Evolutionary conservation across 768 basidiomycete genomes (phyloP).

Genomic region (Mycena indigotica): DNA sequence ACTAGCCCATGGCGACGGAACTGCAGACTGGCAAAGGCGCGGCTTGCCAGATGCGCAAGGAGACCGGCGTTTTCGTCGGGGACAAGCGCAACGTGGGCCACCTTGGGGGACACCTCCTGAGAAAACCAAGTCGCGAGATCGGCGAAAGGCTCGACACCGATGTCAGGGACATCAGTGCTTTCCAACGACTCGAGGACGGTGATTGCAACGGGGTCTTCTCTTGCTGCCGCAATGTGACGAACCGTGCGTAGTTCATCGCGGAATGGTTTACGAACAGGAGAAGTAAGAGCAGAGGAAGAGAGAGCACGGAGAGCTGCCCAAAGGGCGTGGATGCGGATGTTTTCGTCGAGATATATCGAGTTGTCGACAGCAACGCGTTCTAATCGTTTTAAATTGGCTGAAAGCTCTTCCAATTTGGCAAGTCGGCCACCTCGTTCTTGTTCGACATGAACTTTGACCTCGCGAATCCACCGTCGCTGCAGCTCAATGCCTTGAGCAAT

Average conservation of each 20-base stretch:
- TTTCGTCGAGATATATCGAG: slow-evolving; percentile 87
- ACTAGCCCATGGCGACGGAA: slow-evolving; percentile 83
- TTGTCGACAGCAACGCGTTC: slow-evolving; percentile 92
- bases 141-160: slow-evolving; percentile 84
- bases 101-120: slow-evolving; percentile 77
- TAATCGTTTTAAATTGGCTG: slow-evolving; percentile 85
- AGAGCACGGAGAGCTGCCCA: slow-evolving; percentile 92
- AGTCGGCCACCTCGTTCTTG: slow-evolving; percentile 94
- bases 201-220: slow-evolving; percentile 68
- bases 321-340: slow-evolving; percentile 86
- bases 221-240: slow-evolving; percentile 68
- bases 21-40: slow-evolving; percentile 68
- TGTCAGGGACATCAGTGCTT: slow-evolving; percentile 70
- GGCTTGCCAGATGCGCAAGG: slow-evolving; percentile 83
- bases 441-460: slow-evolving; percentile 94
- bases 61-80: slow-evolving; percentile 90
- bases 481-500: slow-evolving; percentile 96
- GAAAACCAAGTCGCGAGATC: slow-evolving; percentile 92
- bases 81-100: slow-evolving; percentile 88
- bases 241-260: slow-evolving; percentile 86
- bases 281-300: slow-evolving; percentile 60
- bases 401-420: slow-evolving; percentile 91
- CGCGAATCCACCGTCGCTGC: slow-evolving; percentile 94
- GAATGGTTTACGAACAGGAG: slow-evolving; percentile 78
- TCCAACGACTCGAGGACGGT: slow-evolving; percentile 73